phyloP scores from a whole-genome alignment of 768 basidiomycete species.

The Panaeolus papilionaceus region DNA sequence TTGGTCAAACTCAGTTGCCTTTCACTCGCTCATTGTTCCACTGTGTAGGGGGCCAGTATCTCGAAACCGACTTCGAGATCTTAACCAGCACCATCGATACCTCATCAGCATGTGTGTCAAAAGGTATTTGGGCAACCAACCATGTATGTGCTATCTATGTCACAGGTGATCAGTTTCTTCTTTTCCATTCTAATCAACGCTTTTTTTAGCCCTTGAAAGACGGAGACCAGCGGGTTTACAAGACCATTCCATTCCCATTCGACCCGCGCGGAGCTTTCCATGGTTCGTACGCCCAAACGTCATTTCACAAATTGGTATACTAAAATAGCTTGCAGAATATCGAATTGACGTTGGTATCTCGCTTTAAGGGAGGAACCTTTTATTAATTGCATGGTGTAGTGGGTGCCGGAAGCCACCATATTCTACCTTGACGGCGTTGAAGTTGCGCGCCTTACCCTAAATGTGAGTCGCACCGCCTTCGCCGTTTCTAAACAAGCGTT shows the following conservation, averaged over 20 bases:
- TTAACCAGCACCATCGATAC: slow-evolving; percentile 39
- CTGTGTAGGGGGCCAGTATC: slow-evolving; percentile 34
- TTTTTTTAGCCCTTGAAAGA: not conserved
- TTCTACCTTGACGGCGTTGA: slow-evolving; percentile 43
- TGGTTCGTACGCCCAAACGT: slow-evolving; percentile 28
- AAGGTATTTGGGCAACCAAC: slow-evolving; percentile 45
- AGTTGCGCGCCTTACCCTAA: slow-evolving; percentile 35
- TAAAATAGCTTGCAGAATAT: slow-evolving; percentile 33
- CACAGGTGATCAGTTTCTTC: not conserved
- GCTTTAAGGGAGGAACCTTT: not conserved
- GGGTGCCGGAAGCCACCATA: slow-evolving; percentile 35
- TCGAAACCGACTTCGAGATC: slow-evolving; percentile 43
- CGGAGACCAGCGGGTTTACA: not conserved
- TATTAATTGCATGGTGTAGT: slow-evolving; percentile 27
- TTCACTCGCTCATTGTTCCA: not conserved
- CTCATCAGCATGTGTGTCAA: slow-evolving; percentile 34
- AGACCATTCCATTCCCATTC: slow-evolving; percentile 37
- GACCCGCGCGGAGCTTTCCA: slow-evolving; percentile 41
- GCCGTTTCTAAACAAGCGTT: not conserved
- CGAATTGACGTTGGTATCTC: slow-evolving; percentile 38
- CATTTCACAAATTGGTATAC: not conserved
- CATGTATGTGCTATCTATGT: slow-evolving; percentile 27
- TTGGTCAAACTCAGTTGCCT: not conserved
- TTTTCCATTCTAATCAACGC: not conserved
- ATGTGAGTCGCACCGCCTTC: slow-evolving; percentile 28